Base-by-base conservation (phyloP, 2,329 filamentous ascomycete genomes). In the Cladobotryum protrusum region DNA sequence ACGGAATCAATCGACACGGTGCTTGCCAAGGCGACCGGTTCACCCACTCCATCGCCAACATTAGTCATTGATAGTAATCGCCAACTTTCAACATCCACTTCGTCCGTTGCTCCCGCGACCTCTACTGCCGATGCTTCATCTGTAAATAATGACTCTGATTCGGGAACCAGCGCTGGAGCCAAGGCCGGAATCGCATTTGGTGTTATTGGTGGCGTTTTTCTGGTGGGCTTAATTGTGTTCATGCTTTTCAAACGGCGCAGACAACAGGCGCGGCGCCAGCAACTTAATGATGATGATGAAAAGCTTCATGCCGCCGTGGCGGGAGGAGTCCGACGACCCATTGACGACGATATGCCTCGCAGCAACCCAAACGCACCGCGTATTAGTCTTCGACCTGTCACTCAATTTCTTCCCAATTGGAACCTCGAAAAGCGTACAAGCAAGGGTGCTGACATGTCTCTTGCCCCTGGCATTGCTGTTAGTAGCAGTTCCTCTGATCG, bases 181-280 rank as follows among this genome's bases (percentile, higher is more conserved):
- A 93, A 89, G 68, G 91, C 89, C 40, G 93, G 93, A 53, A 79
- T 96, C 54, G 89, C 86, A 5, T 83, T 96, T 63, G 91, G 90
- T 61, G 81, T 95, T 43, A 69, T 96, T 32, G 74, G 85, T 6
- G 81, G 80, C 44, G 59, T 96, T 20, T 79, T 85, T 32, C 67
- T 85, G 2, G 64, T 93, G 20, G 80, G 82, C 29, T 72, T 83
- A n/a, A 65, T 87, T 18, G 74, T 87, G 17, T 85, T 89, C 63
- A 83, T 95, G 66, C 66, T 89, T 53, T 78, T 90, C 63, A 84
- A 79, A 58, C 76, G 70, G 59, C 81, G 82, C 62, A 88, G 85
- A 74, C 87, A 85, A 76, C 81, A 84, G 65, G 70, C 58, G 24
- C 70, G 78, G 58, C 65, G 68, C 12, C 70, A 75, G 52, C 68